A percentile compares a stretch with the other conserved stretches of the same genome.
These are phyloP conservation scores for Neonectria sp. DNA, from an alignment of 2,329 filamentous ascomycete genomes.

Conservation along the genomic window DNA sequence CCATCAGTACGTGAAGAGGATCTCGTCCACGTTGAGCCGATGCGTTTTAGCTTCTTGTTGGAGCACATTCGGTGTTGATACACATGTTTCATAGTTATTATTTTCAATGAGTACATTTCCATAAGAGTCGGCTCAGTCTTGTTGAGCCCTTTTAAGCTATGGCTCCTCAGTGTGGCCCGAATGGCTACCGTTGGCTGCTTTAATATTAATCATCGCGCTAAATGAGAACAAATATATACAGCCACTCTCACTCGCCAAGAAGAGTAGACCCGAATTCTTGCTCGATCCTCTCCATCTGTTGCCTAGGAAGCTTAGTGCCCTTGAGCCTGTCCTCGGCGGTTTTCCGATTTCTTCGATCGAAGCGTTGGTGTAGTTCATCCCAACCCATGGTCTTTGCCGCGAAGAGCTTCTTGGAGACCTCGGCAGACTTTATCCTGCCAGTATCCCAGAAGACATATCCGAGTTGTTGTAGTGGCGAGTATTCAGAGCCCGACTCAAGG, in stretches of 20 bases:
- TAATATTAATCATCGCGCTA: too few relatives aligned
- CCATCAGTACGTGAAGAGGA: conserved; percentile 61
- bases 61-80: background rate
- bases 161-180: too few relatives aligned
- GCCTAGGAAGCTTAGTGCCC: background rate
- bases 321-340: background rate
- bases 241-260: too few relatives aligned
- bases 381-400: background rate
- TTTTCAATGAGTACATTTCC: too few relatives aligned
- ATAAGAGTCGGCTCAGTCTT: too few relatives aligned
- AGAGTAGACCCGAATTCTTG: conserved; percentile 1
- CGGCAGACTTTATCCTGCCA: background rate
- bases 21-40: background rate
- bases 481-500: background rate
- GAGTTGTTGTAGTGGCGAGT: background rate
- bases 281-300: conserved; percentile 1
- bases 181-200: too few relatives aligned
- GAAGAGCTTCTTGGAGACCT: background rate
- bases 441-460: conserved; percentile 19
- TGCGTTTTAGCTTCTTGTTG: background rate
- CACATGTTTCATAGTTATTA: too few relatives aligned
- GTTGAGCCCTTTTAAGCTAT: too few relatives aligned
- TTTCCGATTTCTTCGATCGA: background rate
- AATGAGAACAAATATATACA: too few relatives aligned
- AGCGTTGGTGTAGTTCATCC: background rate